Conservation (phyloP, 2,329 filamentous ascomycete genomes). For the Pseudopithomyces maydicus region DNA sequence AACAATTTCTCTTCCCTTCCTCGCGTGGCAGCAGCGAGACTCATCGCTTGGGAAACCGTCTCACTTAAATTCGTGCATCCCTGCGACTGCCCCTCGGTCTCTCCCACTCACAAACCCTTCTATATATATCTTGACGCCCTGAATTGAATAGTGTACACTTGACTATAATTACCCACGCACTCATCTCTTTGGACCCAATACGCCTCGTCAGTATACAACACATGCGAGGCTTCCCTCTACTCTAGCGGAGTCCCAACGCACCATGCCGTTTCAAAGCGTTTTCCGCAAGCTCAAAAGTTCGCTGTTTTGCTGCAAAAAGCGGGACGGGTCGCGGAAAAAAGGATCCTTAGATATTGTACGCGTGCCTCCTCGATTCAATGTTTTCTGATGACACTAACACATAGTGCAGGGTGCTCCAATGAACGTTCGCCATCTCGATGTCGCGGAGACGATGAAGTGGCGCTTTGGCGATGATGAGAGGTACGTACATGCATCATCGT, state of each 20-base stretch:
- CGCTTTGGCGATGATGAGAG: too few relatives aligned
- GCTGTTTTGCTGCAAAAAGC: conserved; percentile 33
- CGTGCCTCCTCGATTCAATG: not conserved
- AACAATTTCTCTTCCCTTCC: conserved; percentile 21
- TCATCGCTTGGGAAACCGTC: conserved; percentile 27
- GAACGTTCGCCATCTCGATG: not conserved
- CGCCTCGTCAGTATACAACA: too few relatives aligned
- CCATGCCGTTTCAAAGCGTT: conserved; percentile 32
- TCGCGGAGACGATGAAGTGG: too few relatives aligned
- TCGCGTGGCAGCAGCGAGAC: conserved; percentile 16
- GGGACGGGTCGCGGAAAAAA: conserved; percentile 16
- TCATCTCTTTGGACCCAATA: too few relatives aligned
- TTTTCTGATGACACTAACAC: too few relatives aligned
- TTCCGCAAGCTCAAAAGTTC: conserved; percentile 24
- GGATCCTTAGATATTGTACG: conserved; percentile 28
- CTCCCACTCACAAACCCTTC: conserved; percentile 3
- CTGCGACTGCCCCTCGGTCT: not conserved
- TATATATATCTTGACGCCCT: too few relatives aligned
- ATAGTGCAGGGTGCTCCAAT: not conserved
- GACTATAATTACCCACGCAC: too few relatives aligned
- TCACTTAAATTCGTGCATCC: conserved; percentile 20
- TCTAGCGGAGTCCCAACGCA: too few relatives aligned
- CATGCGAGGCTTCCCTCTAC: too few relatives aligned
- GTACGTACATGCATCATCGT: too few relatives aligned
- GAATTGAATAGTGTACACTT: too few relatives aligned